Conservation (phyloP, 192 early-diverging fungal species). For the Chytriomyces hyalinus region DNA sequence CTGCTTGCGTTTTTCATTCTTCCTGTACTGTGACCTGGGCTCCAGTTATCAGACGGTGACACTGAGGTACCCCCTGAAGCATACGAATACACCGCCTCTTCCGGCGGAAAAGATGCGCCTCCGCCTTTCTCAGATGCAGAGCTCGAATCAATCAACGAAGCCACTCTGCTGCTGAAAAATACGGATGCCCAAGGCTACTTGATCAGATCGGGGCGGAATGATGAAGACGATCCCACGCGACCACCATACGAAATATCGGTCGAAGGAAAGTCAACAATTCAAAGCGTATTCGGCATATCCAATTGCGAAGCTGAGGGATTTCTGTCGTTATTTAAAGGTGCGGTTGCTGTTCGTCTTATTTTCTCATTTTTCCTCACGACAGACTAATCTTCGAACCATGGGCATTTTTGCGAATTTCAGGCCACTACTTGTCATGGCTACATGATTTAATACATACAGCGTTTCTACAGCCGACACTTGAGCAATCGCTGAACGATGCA, state of each 20-base stretch:
- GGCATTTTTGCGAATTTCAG: constrained; percentile 30
- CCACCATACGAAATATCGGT: constrained; percentile 59
- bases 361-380: background rate
- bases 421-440: constrained; percentile 75
- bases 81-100: too few relatives aligned
- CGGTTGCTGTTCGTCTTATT: background rate
- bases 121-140: constrained; percentile 4
- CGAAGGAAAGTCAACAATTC: constrained; percentile 39
- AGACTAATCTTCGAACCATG: background rate
- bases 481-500: constrained; percentile 30
- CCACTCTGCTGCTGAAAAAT: constrained; percentile 14
- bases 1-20: background rate
- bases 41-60: constrained; percentile 13
- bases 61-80: constrained; percentile 19
- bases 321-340: constrained; percentile 62
- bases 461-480: constrained; percentile 41
- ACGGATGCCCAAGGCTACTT: constrained; percentile 56
- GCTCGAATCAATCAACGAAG: constrained; percentile 7
- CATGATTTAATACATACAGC: constrained; percentile 68
- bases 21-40: too few relatives aligned
- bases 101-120: too few relatives aligned
- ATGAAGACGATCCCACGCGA: constrained; percentile 48
- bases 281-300: constrained; percentile 37
- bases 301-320: constrained; percentile 48
- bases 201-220: constrained; percentile 29